Evolutionary conservation across 225 moss, liverwort and hornwort species (phyloP).

Genomic region (Thuidium tamariscinum): DNA sequence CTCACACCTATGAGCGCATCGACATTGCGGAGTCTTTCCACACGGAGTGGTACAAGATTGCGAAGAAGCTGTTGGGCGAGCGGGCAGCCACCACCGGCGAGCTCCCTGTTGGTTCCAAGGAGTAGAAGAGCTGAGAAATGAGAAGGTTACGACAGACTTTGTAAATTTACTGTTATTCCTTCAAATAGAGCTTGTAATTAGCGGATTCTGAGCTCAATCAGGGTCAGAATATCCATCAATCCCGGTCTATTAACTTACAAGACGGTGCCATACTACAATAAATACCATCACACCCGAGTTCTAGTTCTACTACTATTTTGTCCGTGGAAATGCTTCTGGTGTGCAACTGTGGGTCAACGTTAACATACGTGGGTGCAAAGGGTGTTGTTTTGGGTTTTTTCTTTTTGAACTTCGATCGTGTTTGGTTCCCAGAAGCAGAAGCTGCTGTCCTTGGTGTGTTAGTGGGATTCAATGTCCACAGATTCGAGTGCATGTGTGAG

Average conservation of each 20-base stretch:
- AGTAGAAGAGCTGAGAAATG: neutral
- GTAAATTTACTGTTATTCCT: constrained; percentile 11
- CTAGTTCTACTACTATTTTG: neutral
- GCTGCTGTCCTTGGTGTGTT: neutral
- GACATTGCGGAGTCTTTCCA: constrained; percentile 54
- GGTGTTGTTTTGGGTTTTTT: neutral
- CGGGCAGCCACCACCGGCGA: constrained; percentile 22
- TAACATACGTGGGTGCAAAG: neutral
- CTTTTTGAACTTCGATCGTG: neutral
- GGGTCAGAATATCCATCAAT: neutral
- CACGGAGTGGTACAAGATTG: constrained; percentile 94
- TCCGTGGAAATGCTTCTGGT: neutral
- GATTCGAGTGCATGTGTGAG: neutral
- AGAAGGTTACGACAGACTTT: constrained; percentile 12
- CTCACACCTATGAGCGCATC: constrained; percentile 74
- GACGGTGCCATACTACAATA: constrained; percentile 1
- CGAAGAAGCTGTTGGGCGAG: constrained; percentile 35
- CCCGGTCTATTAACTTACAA: neutral
- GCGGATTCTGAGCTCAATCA: neutral
- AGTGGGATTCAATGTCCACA: neutral
- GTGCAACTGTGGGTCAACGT: neutral
- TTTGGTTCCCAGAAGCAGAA: neutral
- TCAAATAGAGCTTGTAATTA: constrained; percentile 17
- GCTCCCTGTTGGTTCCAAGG: constrained; percentile 10
- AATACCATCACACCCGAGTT: neutral